phyloP scores from a whole-genome alignment of 2,329 filamentous ascomycete species.

The Aureobasidium sp. region DNA sequence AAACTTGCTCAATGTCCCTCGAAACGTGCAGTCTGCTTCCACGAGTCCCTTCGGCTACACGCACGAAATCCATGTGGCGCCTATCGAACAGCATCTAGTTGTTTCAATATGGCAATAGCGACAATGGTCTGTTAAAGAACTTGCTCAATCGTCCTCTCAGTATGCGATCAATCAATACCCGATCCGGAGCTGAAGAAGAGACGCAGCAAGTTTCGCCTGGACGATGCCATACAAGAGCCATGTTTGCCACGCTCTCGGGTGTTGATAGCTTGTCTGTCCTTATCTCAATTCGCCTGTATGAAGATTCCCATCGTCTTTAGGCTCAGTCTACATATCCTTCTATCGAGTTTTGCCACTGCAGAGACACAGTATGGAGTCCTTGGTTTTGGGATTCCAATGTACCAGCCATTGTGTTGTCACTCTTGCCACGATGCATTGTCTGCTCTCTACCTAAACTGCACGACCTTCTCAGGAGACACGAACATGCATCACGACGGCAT shows the following conservation, averaged over 20 bases:
- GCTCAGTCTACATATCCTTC: background rate
- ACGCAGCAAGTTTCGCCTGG: background rate
- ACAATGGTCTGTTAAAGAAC: background rate
- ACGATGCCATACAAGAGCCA: background rate
- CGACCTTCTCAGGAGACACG: background rate
- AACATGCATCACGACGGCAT: background rate
- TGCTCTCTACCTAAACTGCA: constrained; percentile 10
- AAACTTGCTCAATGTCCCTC: constrained; percentile 6
- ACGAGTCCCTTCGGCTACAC: background rate
- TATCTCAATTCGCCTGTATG: background rate
- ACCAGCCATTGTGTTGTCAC: constrained; percentile 20
- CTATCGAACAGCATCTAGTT: background rate
- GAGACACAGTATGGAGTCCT: constrained; percentile 17
- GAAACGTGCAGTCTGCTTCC: background rate
- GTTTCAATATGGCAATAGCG: background rate
- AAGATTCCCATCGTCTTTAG: background rate
- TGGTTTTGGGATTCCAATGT: constrained; percentile 21
- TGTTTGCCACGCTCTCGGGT: background rate
- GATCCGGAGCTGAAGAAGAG: too few relatives aligned
- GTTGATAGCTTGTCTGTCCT: too few relatives aligned
- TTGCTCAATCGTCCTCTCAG: background rate
- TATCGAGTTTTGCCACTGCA: background rate
- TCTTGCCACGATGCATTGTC: constrained; percentile 19
- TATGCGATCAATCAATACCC: background rate
- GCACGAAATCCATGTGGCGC: background rate